Percentiles rank a stretch among this genome's conserved stretches.
Evolutionary conservation across 2,329 filamentous ascomycete genomes (phyloP).

Genomic region (Hymenoscyphus fructigenus): DNA sequence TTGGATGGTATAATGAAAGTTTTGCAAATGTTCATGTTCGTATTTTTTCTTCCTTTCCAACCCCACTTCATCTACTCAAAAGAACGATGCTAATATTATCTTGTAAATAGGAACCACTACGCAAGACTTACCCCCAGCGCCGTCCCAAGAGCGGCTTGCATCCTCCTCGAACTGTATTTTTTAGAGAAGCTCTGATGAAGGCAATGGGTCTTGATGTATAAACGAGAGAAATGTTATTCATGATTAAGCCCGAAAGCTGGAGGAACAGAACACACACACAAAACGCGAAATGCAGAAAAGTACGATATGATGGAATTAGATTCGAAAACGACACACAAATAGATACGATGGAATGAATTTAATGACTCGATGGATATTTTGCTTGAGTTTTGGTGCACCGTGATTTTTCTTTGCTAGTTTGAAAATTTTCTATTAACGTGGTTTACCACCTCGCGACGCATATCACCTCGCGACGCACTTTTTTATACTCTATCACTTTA

Average conservation of each 20-base stretch:
- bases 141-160: slow-evolving; percentile 26
- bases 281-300: not conserved
- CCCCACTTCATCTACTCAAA: no score
- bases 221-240: not conserved
- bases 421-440: no score
- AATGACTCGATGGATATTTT: not conserved
- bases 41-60: slow-evolving; percentile 3
- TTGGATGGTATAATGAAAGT: slow-evolving; percentile 34
- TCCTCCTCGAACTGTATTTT: slow-evolving; percentile 35
- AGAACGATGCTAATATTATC: not conserved
- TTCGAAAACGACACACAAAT: not conserved
- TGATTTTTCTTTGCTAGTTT: no score
- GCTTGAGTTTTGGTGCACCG: no score
- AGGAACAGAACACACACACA: not conserved
- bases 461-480: no score
- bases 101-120: slow-evolving; percentile 30
- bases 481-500: no score
- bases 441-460: no score
- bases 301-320: slow-evolving; percentile 7
- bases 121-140: slow-evolving; percentile 30
- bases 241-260: not conserved
- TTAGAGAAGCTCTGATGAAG: slow-evolving; percentile 25
- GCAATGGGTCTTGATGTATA: slow-evolving; percentile 2
- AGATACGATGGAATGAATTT: not conserved
- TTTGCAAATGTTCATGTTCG: slow-evolving; percentile 34